These are phyloP conservation scores for Saxophila tyrrhenica DNA, from an alignment of 495 filamentous ascomycete species.

Conservation along the genomic window DNA sequence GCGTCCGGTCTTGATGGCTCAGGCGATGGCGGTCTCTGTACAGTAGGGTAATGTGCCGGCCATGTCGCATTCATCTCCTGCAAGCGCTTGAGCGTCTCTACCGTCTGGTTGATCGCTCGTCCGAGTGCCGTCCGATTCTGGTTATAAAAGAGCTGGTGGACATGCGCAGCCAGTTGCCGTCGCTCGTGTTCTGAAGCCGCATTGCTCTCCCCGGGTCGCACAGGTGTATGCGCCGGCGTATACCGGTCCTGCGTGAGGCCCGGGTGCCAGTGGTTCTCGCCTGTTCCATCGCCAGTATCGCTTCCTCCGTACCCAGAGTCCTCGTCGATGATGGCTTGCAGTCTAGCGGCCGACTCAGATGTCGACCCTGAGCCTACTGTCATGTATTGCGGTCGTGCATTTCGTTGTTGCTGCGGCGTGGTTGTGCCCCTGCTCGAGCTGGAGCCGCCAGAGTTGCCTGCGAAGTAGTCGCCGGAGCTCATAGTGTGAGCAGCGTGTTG, in stretches of 20 bases:
- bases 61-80: conserved; percentile 82
- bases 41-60: conserved; percentile 90
- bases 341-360: conserved; percentile 57
- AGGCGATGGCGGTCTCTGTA: conserved; percentile 45
- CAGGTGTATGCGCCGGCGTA: conserved; percentile 47
- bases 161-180: conserved; percentile 53
- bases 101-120: conserved; percentile 69
- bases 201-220: conserved; percentile 37
- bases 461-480: conserved; percentile 16
- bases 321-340: conserved; percentile 60
- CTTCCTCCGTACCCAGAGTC: conserved; percentile 92
- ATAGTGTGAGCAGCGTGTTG: conserved; percentile 3
- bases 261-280: conserved; percentile 46
- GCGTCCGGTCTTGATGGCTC: conserved; percentile 18
- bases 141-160: conserved; percentile 68
- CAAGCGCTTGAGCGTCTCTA: conserved; percentile 68
- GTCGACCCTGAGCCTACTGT: conserved; percentile 76
- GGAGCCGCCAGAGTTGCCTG: neutral
- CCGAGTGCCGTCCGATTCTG: conserved; percentile 76
- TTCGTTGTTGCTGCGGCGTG: conserved; percentile 8
- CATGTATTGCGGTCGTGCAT: conserved; percentile 57
- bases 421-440: neutral
- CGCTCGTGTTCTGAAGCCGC: conserved; percentile 47
- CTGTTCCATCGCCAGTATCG: conserved; percentile 41
- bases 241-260: conserved; percentile 56